Evolutionary conservation across 495 filamentous ascomycete species (phyloP).

Genomic region (Neurospora sp.): DNA sequence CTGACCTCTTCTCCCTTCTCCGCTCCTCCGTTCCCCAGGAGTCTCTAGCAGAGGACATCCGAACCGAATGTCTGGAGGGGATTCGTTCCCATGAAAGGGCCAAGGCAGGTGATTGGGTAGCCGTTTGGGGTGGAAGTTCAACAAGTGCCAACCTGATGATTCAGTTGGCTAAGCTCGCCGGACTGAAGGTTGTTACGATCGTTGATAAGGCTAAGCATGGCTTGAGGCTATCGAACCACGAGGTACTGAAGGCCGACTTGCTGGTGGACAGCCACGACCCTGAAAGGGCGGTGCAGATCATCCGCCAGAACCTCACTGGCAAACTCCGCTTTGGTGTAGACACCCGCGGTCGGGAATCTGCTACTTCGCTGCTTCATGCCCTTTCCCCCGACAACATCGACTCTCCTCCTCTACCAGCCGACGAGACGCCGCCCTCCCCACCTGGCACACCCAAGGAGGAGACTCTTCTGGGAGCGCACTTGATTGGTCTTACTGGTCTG

Average conservation of each 20-base stretch:
- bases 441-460: slow-evolving; percentile 17
- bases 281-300: slow-evolving; percentile 49
- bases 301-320: slow-evolving; percentile 40
- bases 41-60: slow-evolving; percentile 41
- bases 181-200: slow-evolving; percentile 46
- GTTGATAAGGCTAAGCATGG: slow-evolving; percentile 55
- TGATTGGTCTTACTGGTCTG: slow-evolving; percentile 53
- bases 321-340: slow-evolving; percentile 55
- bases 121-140: slow-evolving; percentile 58
- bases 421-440: slow-evolving; percentile 9
- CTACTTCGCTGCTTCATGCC: slow-evolving; percentile 37
- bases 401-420: background rate
- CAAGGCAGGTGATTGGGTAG: slow-evolving; percentile 51
- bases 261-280: slow-evolving; percentile 53
- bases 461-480: slow-evolving; percentile 31
- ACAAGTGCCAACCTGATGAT: slow-evolving; percentile 50
- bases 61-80: slow-evolving; percentile 41
- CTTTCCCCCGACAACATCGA: slow-evolving; percentile 23
- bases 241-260: slow-evolving; percentile 38
- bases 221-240: slow-evolving; percentile 37
- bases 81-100: slow-evolving; percentile 34
- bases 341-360: slow-evolving; percentile 49
- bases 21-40: slow-evolving; percentile 21
- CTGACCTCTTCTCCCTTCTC: slow-evolving; percentile 41
- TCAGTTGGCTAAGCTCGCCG: slow-evolving; percentile 50